Conservation (phyloP, 768 basidiomycete species). For the Mycena amicta region DNA sequence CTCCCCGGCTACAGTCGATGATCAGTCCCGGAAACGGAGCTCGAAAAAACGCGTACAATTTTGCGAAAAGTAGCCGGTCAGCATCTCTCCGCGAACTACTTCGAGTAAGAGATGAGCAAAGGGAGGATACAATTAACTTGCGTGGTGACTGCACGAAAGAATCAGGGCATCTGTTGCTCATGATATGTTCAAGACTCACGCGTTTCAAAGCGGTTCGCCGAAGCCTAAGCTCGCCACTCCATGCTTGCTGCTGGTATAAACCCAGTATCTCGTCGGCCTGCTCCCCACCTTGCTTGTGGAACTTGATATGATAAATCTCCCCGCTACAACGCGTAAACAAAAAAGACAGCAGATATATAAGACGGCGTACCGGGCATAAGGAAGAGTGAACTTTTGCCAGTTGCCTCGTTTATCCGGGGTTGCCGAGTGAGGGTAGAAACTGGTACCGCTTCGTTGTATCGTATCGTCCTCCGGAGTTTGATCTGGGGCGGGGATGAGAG, state of each 20-base stretch:
- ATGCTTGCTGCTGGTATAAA: conserved; percentile 3
- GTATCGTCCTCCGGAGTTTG: neutral
- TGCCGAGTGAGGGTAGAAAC: neutral
- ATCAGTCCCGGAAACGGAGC: neutral
- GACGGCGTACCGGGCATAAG: neutral
- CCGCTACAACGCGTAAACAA: neutral
- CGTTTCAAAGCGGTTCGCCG: conserved; percentile 3
- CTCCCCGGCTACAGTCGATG: neutral
- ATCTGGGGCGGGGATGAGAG: too few relatives aligned
- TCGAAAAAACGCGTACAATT: conserved; percentile 4
- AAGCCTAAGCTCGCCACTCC: neutral
- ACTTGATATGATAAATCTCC: conserved; percentile 1
- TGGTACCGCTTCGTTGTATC: neutral
- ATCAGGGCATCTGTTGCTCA: neutral
- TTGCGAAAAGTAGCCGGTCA: conserved; percentile 9
- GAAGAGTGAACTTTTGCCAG: neutral
- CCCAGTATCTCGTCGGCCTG: neutral
- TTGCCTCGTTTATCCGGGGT: neutral
- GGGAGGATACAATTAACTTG: neutral
- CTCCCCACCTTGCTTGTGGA: neutral
- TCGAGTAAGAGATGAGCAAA: neutral
- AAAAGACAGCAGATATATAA: neutral
- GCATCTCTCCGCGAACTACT: neutral
- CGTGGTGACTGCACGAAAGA: neutral
- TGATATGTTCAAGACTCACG: neutral